Conservation (phyloP, 345 rosid genomes). For the Linum lewisii region DNA sequence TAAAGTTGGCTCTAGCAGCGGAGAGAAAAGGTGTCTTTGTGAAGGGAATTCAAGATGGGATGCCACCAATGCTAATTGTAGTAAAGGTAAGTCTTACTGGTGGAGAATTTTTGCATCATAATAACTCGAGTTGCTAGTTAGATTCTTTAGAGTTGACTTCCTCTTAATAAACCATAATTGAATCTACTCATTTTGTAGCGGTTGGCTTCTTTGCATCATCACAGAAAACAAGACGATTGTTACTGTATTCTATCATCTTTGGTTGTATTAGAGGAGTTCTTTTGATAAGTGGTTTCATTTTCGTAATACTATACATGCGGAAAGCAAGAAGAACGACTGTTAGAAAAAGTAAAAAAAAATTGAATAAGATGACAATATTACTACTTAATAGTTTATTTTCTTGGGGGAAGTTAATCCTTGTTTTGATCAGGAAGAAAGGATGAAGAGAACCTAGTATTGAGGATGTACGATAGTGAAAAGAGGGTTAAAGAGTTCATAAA, state of each 20-base stretch:
- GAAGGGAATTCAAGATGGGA: background rate
- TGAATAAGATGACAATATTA: background rate
- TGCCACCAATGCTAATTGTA: background rate
- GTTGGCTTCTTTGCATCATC: conserved; percentile 5
- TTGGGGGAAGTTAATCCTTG: background rate
- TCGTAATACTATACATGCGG: conserved; percentile 27
- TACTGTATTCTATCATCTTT: conserved; percentile 16
- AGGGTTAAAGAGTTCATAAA: conserved; percentile 42
- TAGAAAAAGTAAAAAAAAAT: conserved; percentile 25
- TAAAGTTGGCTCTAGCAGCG: too few relatives aligned
- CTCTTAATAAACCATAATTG: too few relatives aligned
- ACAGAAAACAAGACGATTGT: conserved; percentile 6
- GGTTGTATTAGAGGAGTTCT: conserved; percentile 23
- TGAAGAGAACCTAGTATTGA: conserved; percentile 26
- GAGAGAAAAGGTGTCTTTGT: conserved; percentile 1
- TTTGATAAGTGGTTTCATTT: conserved; percentile 21
- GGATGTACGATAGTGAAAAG: conserved; percentile 36
- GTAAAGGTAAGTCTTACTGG: background rate
- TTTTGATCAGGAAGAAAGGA: conserved; percentile 22
- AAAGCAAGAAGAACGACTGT: conserved; percentile 23
- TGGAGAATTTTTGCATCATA: too few relatives aligned
- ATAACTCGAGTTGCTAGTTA: too few relatives aligned
- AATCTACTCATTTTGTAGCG: background rate
- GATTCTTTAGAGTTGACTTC: background rate
- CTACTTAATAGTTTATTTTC: background rate